Evolutionary conservation across 345 rosid genomes (phyloP), one percentile per base, ranked within the genome.

Genomic region (Abelmoschus esculentus): DNA sequence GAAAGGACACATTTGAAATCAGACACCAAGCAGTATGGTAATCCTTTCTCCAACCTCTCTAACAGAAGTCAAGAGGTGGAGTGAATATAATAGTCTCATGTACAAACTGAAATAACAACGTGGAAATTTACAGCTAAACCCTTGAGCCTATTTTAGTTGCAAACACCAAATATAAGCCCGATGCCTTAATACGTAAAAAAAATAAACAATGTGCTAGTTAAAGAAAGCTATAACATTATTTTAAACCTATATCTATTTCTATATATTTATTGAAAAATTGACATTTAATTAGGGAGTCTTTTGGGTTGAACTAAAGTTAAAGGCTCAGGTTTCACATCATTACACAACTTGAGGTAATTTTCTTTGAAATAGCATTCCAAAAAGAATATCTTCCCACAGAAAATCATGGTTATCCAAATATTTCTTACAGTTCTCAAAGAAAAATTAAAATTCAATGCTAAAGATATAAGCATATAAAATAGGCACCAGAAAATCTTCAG

Each of bases 401-500:
- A 29, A 19, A 32, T 31, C 32, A 54, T 36, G 13, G 31, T 26
- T 44, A 7, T 57, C 73, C 49, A 57, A 42, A 67, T 59, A 69
- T 14, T 50, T 38, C 38, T 6, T 38, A 54, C 47, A 60, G 38
- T 44, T 49, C 36, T 15, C 18, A 56, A 62, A 56, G 47, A 36
- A 7, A 59, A 3, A 15, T 62, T 17, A 29, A 12, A 18, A 52
- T 50, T 17, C 26, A 72, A 14, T 22, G 17, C 9, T 22, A 29
- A 13, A 18, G 15, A 57, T 11, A 36, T 64, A 49, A 6, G 14
- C 44, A 57, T 28, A 61, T 47, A 15, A 7, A 14, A 14, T 19
- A 81, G 78, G 61, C 12, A 82, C 91, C 85, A 78, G 82, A 75
- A 73, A 38, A 74, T 79, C 85, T 73, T 83, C 84, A 64, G 74